Percentiles rank a stretch among this genome's conserved stretches.
Evolutionary conservation across 108 stramenopile genomes (phyloP).

Genomic region (Schizochytrium sp.): DNA sequence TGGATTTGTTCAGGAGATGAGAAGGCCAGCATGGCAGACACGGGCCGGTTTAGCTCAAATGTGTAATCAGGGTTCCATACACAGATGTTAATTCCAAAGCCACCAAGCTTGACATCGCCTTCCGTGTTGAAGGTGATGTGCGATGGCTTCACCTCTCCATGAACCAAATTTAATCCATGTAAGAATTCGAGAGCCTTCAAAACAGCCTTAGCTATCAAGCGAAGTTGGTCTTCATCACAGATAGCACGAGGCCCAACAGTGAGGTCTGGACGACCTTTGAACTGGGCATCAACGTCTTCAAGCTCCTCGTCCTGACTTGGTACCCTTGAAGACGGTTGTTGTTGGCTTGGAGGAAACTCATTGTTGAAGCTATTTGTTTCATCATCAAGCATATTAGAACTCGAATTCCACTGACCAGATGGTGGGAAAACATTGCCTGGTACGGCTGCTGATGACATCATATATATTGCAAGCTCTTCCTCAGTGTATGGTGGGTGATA

Average conservation of each 20-base stretch:
- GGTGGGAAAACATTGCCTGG: neutral
- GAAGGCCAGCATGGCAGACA: neutral
- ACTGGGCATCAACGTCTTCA: slow-evolving; percentile 1
- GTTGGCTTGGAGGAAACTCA: neutral
- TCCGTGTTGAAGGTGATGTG: neutral
- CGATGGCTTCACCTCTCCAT: slow-evolving; percentile 49
- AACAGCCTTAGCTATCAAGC: neutral
- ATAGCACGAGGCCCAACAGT: neutral
- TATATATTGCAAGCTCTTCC: neutral
- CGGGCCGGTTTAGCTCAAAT: neutral
- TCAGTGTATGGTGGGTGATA: slow-evolving; percentile 5
- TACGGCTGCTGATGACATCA: neutral
- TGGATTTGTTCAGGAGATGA: neutral
- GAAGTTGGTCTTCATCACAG: slow-evolving; percentile 1
- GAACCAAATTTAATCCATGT: neutral
- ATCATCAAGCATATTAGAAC: neutral
- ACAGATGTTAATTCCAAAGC: neutral
- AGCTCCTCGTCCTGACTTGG: neutral
- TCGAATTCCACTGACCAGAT: neutral
- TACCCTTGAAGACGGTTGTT: neutral
- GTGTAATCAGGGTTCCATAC: neutral
- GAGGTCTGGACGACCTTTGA: neutral
- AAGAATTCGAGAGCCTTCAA: slow-evolving; percentile 25
- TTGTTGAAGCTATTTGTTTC: neutral
- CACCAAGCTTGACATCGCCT: slow-evolving; percentile 38